Evolutionary conservation across 768 basidiomycete species (phyloP).

Genomic region (Rhodocollybia butyracea): DNA sequence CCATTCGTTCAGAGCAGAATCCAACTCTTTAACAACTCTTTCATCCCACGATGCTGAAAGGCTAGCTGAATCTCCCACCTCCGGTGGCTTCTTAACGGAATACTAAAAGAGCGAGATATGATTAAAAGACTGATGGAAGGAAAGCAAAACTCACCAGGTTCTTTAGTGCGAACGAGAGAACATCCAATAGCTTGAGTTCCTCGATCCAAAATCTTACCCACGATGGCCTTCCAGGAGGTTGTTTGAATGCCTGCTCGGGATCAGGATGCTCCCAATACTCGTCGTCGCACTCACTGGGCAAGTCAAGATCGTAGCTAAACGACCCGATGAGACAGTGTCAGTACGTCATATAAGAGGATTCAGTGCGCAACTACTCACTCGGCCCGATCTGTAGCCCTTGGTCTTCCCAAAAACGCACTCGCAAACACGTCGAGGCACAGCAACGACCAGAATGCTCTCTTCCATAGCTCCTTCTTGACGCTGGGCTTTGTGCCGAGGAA

Average conservation of each 20-base stretch:
- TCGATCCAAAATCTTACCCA: constrained; percentile 30
- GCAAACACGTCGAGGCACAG: constrained; percentile 2
- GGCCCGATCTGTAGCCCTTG: constrained; percentile 15
- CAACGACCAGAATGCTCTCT: constrained; percentile 59
- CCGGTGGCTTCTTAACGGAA: not conserved
- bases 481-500: constrained; percentile 28
- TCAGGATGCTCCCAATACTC: constrained; percentile 51
- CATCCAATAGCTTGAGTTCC: constrained; percentile 40
- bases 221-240: constrained; percentile 32
- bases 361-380: not conserved
- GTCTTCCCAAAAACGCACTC: constrained; percentile 45
- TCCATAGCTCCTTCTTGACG: constrained; percentile 71
- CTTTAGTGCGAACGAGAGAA: constrained; percentile 46
- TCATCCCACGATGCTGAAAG: not conserved
- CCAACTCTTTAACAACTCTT: constrained; percentile 23
- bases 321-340: constrained; percentile 1
- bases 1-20: constrained; percentile 59
- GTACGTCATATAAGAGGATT: no score
- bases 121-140: not conserved
- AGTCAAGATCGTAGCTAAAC: constrained; percentile 53
- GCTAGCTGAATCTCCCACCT: not conserved
- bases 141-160: constrained; percentile 37
- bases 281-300: constrained; percentile 55
- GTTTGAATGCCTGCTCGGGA: constrained; percentile 38
- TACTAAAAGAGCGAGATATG: not conserved